Percentiles rank a stretch among this genome's conserved stretches.
These are phyloP conservation scores for Elsinoe ampelina DNA, from an alignment of 2,329 filamentous ascomycete genomes.

Conservation along the genomic window DNA sequence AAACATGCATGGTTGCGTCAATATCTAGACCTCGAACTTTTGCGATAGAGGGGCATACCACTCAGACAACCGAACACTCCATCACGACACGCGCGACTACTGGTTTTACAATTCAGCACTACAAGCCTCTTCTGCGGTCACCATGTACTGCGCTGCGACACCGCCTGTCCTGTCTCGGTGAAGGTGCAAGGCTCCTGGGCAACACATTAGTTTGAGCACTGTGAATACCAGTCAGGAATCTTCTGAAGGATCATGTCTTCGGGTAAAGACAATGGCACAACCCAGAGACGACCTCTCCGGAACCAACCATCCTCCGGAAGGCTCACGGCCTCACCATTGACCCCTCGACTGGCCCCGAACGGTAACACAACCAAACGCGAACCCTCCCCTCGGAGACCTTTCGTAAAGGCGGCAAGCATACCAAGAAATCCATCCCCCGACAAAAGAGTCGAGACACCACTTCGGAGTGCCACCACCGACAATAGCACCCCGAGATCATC, in stretches of 20 bases:
- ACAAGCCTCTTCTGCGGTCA: background rate
- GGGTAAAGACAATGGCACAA: conserved; percentile 10
- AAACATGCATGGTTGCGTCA: conserved; percentile 11
- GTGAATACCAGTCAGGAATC: background rate
- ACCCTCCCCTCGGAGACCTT: conserved; percentile 7
- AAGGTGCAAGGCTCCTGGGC: background rate
- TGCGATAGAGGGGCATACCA: background rate
- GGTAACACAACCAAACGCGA: conserved; percentile 4
- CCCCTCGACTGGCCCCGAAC: conserved; percentile 19
- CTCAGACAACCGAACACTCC: background rate
- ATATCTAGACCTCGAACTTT: conserved; percentile 4
- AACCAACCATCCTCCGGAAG: background rate
- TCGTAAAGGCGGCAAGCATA: conserved; percentile 10
- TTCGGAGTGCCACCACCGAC: conserved; percentile 44
- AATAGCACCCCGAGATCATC: conserved; percentile 75
- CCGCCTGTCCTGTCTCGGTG: background rate
- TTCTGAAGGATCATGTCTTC: conserved; percentile 8
- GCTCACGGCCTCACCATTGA: conserved; percentile 11
- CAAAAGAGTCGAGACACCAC: background rate
- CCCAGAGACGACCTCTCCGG: background rate
- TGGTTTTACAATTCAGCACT: background rate
- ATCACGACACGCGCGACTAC: background rate
- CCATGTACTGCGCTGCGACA: background rate
- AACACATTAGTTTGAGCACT: background rate
- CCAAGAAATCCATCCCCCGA: conserved; percentile 1